A percentile compares a stretch with the other conserved stretches of the same genome.
These are phyloP conservation scores for Pythium chondricola DNA, from an alignment of 352 stramenopile genomes.

Conservation along the genomic window DNA sequence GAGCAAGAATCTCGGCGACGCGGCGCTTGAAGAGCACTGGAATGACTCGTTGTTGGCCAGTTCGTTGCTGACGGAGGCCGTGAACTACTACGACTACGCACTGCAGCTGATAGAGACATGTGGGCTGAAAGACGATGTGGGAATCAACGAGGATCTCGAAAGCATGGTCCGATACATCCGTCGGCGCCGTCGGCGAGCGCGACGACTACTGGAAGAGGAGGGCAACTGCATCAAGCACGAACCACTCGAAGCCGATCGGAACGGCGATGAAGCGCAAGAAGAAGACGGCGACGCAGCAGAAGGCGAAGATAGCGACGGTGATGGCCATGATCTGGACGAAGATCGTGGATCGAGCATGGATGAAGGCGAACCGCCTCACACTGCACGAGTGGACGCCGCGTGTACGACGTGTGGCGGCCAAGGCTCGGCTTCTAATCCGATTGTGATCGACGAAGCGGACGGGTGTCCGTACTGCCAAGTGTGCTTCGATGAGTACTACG, in stretches of 20 bases:
- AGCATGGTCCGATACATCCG: slow-evolving; percentile 12
- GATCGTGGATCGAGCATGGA: too few relatives aligned
- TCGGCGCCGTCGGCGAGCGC: slow-evolving; percentile 8
- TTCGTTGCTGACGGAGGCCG: slow-evolving; percentile 2
- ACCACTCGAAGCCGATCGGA: background rate
- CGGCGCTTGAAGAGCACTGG: slow-evolving; percentile 2
- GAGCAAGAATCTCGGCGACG: slow-evolving; percentile 60
- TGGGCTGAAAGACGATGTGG: slow-evolving; percentile 2
- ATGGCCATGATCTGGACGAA: background rate
- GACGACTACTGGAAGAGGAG: background rate
- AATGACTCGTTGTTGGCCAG: background rate
- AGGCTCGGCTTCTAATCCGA: slow-evolving; percentile 7
- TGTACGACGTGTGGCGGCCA: slow-evolving; percentile 49
- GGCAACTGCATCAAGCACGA: background rate
- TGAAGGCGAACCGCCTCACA: too few relatives aligned
- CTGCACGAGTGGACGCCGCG: too few relatives aligned
- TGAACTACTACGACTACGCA: slow-evolving; percentile 22
- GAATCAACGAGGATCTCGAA: slow-evolving; percentile 6
- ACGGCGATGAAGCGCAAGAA: slow-evolving; percentile 18
- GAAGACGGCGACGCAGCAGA: background rate
- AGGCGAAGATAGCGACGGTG: background rate
- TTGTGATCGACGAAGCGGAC: slow-evolving; percentile 58
- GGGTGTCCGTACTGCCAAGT: slow-evolving; percentile 56
- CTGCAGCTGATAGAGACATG: slow-evolving; percentile 12
- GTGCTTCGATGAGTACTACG: slow-evolving; percentile 72